Conservation (phyloP, 192 early-diverging fungal species). For the Coemansia biformis region DNA sequence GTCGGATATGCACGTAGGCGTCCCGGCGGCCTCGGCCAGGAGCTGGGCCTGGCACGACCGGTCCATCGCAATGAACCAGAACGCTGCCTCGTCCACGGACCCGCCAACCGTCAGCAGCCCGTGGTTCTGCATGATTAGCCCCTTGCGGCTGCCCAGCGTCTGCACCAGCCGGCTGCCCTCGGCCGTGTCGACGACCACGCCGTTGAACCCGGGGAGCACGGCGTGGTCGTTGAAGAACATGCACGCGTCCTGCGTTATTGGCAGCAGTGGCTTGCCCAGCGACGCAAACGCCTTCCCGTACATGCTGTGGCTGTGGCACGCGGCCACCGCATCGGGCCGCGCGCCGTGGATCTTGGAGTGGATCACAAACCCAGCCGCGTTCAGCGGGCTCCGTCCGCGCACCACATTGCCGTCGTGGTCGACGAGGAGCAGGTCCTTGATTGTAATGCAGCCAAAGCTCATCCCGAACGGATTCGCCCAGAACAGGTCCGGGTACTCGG, state of each 20-base stretch:
- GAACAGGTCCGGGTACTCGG: conserved; percentile 54
- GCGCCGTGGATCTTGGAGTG: conserved; percentile 55
- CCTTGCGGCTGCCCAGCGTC: conserved; percentile 50
- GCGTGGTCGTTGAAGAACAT: conserved; percentile 55
- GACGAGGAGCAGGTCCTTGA: conserved; percentile 55
- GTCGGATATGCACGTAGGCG: conserved; percentile 19
- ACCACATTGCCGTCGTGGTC: conserved; percentile 53
- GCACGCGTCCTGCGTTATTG: conserved; percentile 60
- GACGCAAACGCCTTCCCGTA: conserved; percentile 59
- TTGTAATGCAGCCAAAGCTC: conserved; percentile 53
- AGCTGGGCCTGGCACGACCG: conserved; percentile 54
- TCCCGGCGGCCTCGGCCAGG: conserved; percentile 50
- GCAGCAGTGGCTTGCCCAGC: conserved; percentile 38
- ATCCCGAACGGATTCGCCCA: conserved; percentile 60
- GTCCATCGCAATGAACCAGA: conserved; percentile 57
- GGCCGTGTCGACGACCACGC: conserved; percentile 53
- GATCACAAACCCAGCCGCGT: conserved; percentile 60
- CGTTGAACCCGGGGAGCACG: conserved; percentile 53
- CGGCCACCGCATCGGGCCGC: conserved; percentile 48
- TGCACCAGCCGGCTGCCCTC: conserved; percentile 54
- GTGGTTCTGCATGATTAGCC: conserved; percentile 57
- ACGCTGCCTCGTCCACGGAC: conserved; percentile 54
- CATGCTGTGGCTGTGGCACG: conserved; percentile 58
- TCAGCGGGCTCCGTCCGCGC: conserved; percentile 47
- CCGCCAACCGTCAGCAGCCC: conserved; percentile 55